A percentile compares a stretch with the other conserved stretches of the same genome.
Conservation (phyloP, 1,139 yeast species). For the Pichia sp. region DNA sequence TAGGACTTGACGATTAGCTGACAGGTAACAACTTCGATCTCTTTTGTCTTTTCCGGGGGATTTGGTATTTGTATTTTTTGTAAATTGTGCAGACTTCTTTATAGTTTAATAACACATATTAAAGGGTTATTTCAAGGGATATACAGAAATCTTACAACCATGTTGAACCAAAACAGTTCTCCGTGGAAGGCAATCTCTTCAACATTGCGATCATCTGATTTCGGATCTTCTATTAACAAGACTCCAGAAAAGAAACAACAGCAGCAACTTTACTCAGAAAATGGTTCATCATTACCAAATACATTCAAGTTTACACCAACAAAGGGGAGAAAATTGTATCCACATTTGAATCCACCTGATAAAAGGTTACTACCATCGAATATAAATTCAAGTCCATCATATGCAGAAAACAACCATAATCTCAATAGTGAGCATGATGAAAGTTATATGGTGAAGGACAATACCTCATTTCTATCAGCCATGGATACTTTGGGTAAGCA, state of each 20-base stretch:
- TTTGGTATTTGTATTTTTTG: neutral
- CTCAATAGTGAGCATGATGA: constrained; percentile 23
- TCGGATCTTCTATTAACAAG: neutral
- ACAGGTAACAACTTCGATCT: too few relatives aligned
- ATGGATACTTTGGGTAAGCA: constrained; percentile 30
- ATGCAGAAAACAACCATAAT: neutral
- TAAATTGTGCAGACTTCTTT: neutral
- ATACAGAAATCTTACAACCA: too few relatives aligned
- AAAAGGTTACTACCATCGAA: neutral
- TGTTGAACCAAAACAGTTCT: constrained; percentile 39
- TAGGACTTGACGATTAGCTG: neutral
- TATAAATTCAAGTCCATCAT: constrained; percentile 15
- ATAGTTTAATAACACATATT: neutral
- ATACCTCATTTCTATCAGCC: constrained; percentile 26
- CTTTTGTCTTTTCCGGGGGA: too few relatives aligned
- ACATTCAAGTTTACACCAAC: constrained; percentile 31
- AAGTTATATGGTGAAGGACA: constrained; percentile 30
- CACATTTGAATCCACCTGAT: constrained; percentile 19
- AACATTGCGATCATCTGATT: neutral
- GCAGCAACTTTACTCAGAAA: neutral
- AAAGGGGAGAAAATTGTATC: constrained; percentile 28
- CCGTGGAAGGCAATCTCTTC: constrained; percentile 10
- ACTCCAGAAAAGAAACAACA: constrained; percentile 12
- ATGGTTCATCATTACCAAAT: constrained; percentile 26
- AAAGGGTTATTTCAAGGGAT: too few relatives aligned